Conservation (phyloP, 2,329 filamentous ascomycete species). For the Torrubiellomyces zombiae region DNA sequence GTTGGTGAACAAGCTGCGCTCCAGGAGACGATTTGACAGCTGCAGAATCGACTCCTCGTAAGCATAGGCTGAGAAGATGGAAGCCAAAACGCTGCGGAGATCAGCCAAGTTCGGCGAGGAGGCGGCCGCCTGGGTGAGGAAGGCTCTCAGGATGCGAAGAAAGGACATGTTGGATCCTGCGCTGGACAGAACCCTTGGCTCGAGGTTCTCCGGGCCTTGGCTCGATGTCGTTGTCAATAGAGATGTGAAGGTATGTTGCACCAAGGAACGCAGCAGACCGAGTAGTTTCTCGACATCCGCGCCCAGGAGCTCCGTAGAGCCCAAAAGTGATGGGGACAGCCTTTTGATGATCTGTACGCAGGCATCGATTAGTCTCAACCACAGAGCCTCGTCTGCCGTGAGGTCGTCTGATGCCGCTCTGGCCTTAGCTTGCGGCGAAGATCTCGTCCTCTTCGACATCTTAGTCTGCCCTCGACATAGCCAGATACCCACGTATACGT, state of each 20-base stretch:
- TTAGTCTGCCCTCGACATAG: conserved; percentile 77
- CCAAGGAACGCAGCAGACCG: conserved; percentile 54
- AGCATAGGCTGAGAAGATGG: conserved; percentile 88
- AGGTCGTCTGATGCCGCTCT: conserved; percentile 25
- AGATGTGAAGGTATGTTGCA: conserved; percentile 83
- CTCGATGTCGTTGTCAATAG: conserved; percentile 60
- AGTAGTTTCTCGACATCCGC: conserved; percentile 46
- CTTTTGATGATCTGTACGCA: conserved; percentile 47
- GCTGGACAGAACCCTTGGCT: conserved; percentile 18
- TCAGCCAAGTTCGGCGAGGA: conserved; percentile 77
- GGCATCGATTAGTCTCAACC: conserved; percentile 43
- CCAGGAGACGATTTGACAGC: conserved; percentile 72
- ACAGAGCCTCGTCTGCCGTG: conserved; percentile 36
- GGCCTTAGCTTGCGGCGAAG: conserved; percentile 33
- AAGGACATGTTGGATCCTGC: conserved; percentile 55
- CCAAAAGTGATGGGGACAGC: conserved; percentile 38
- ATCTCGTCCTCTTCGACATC: conserved; percentile 27
- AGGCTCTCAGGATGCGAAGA: conserved; percentile 73
- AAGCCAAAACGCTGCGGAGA: conserved; percentile 65
- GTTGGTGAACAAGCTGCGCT: conserved; percentile 74
- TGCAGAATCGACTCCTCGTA: conserved; percentile 83
- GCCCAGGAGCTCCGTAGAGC: conserved; percentile 11
- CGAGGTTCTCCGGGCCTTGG: conserved; percentile 16
- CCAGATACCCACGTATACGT: conserved; percentile 87
- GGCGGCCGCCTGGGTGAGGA: conserved; percentile 65